Base-by-base conservation (phyloP, 768 basidiomycete species). In the Calocybe cyanea region DNA sequence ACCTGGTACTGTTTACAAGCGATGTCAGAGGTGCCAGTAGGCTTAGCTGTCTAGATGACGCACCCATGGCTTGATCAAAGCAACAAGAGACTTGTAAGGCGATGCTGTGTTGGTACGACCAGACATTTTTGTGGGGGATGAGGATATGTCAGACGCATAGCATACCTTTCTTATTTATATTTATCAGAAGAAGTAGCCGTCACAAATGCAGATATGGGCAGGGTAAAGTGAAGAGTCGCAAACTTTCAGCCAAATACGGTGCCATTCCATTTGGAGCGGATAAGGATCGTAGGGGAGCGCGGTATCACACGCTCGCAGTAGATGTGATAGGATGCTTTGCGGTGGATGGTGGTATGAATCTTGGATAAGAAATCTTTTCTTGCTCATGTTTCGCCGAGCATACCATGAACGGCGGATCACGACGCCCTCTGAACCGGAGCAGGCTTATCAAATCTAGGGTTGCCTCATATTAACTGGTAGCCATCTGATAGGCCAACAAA, bases 31-130 rank as follows among this genome's bases (percentile, higher is more conserved):
- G 11, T 21, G 1, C 20, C 5, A 32, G 2, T 20, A 25, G 4
- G 14, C 7, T n/a, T 10, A 25, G 7, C 4, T 0, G 13, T 23
- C 2, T 28, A 25, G n/a, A 13, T 15, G 4, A 20, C 19, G 33
- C 41, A 56, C 44, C 55, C 51, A 56, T 53, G 49, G 47, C 38
- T 51, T 54, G 18, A 52, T 49, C 2, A 41, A 48, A 21, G 34
- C 41, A 11, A 38, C 25, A 13, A 52, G 28, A 4, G 45, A 51
- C 19, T 48, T 52, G n/a, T 43, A 24, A 13, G 42, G 43, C 4
- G 39, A 14, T 36, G 43, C 43, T n/a, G 48, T 49, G 34, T 19
- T 47, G 37, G 43, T 32, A 45, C 23, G 31, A 13, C 31, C 21
- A 34, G 41, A 21, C 41, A 42, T 42, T 23, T 33, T 42, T 7